Evolutionary conservation across 176 grass and related monocot species (phyloP).

Genomic region (Cocos nucifera): DNA sequence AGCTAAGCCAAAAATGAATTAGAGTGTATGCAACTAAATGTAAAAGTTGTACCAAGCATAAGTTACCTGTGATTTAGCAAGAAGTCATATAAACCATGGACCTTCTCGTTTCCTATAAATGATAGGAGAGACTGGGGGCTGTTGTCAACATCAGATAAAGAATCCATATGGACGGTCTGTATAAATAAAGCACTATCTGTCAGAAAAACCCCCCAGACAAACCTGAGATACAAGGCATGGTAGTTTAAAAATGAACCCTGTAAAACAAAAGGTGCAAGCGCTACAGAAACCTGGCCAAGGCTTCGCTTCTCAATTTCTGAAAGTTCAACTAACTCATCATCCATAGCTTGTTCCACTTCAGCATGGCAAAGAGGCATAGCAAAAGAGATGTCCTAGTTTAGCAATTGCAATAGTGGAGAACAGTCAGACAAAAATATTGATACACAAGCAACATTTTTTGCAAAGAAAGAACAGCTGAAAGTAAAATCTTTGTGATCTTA

Average conservation of each 20-base stretch:
- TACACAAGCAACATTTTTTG: no score
- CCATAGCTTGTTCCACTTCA: slow-evolving; percentile 67
- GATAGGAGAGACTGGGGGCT: slow-evolving; percentile 72
- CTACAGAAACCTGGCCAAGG: slow-evolving; percentile 64
- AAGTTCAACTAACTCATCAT: slow-evolving; percentile 77
- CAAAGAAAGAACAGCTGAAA: no score
- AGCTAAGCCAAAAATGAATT: no score
- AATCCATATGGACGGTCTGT: slow-evolving; percentile 61
- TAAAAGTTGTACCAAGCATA: no score
- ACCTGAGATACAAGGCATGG: no score
- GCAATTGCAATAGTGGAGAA: slow-evolving; percentile 6
- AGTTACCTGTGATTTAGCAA: slow-evolving; percentile 80
- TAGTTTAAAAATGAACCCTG: no score
- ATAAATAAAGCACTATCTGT: not conserved
- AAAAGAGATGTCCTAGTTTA: slow-evolving; percentile 53
- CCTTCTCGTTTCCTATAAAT: slow-evolving; percentile 55
- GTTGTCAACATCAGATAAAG: slow-evolving; percentile 64
- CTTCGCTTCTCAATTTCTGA: slow-evolving; percentile 78
- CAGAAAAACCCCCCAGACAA: no score
- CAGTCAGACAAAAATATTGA: slow-evolving; percentile 1
- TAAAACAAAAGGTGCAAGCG: not conserved
- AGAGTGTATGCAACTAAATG: no score
- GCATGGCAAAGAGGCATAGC: slow-evolving; percentile 70
- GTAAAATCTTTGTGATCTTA: no score
- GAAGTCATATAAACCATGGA: slow-evolving; percentile 82